Evolutionary conservation across 2,329 filamentous ascomycete genomes (phyloP), one percentile per base, ranked within the genome.

Genomic region (Cordyceps cateniannulata): DNA sequence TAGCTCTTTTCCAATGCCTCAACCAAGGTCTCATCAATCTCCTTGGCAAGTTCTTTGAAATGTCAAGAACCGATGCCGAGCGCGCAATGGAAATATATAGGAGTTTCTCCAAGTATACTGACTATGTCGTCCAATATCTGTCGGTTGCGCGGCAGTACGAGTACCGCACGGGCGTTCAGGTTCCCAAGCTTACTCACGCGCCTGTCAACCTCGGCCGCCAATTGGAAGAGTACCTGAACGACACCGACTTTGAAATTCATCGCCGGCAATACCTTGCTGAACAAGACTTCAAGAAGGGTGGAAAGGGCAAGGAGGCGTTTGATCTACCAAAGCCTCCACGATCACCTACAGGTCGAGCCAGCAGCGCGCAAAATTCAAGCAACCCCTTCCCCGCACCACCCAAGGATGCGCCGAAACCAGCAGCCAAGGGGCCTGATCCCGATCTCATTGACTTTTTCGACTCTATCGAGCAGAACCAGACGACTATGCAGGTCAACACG

Each of bases 1-100:
- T 99, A 63, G 87, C 90, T 16, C 79, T 99, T 59, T 99, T 96
- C 77, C 92, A 96, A 69, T 91, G 95, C 51, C 88, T 97, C 76
- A 99, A 99, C 71, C 92, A 97, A 75, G 95, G 91, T 53, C 90
- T 96, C 71, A 99, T 99, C 76, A 97, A 96, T 74, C 91, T 99
- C 62, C 79, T 99, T 61, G 91, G 95, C 68, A 91, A 96, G 74
- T 99, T 98, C 75, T 99, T 99, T 69, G 95, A 99, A 77, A 93
- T 99, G 89, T 97, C 95, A 55, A 91, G 90, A 69, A 83, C 90
- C 27, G 95, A 99, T 74, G 96, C 95, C 62, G 91, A 97, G 73
- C 85, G 93, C 64, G 92, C 95, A 61, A 85, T 99, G 76, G 83
- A 86, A 63, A 93, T 99, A 63, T 99, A 99, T 76, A 90, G 93